phyloP scores from a whole-genome alignment of 1,284 basidiomycete species.

The Puccinia coronata region DNA sequence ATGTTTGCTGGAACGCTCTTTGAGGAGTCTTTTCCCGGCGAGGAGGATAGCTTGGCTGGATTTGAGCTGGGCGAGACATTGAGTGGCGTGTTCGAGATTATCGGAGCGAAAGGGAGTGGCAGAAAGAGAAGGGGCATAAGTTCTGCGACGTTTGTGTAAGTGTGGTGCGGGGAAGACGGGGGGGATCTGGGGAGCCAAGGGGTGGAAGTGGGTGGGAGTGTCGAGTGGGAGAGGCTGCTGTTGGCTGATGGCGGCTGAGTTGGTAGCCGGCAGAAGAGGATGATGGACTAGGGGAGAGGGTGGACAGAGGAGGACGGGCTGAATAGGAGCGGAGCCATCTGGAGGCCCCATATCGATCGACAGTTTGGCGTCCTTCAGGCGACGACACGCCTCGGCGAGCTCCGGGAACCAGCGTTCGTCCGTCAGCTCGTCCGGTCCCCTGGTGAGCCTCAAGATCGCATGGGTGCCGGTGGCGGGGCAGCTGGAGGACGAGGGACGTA shows the following conservation, averaged over 20 bases:
- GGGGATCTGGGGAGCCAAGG: background rate
- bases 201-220: background rate
- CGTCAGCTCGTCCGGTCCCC: background rate
- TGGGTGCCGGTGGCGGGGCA: background rate
- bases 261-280: background rate
- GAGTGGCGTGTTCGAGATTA: background rate
- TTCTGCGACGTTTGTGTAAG: background rate
- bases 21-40: background rate
- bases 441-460: background rate
- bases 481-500: background rate
- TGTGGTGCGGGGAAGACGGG: background rate
- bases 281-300: background rate
- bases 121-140: background rate
- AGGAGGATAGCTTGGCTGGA: no score
- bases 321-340: background rate
- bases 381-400: background rate
- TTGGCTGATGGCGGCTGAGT: background rate
- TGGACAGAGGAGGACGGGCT: constrained; percentile 1
- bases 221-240: background rate
- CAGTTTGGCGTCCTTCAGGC: background rate
- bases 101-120: background rate
- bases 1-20: background rate
- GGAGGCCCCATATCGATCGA: background rate
- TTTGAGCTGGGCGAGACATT: background rate
- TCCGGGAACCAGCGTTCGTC: background rate